Conservation (phyloP, 306 rosid genomes). For the Psophocarpus tetragonolobus region DNA sequence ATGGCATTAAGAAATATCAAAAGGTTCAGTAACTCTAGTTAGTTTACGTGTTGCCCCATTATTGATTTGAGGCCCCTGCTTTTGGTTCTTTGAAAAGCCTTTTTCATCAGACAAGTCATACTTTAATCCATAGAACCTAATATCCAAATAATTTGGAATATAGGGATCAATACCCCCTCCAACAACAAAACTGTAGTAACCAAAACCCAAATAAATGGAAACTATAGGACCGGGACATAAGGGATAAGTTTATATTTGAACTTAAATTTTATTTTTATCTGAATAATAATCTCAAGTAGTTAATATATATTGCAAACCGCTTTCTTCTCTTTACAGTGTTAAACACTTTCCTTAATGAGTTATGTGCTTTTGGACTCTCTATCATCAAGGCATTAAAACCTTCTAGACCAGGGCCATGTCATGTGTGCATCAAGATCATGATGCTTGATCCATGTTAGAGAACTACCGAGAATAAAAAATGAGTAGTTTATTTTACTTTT, state of each 20-base stretch:
- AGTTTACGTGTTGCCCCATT: neutral
- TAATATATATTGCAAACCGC: neutral
- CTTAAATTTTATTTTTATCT: neutral
- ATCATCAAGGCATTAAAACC: neutral
- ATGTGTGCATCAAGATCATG: neutral
- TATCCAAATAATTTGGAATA: neutral
- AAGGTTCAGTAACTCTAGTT: neutral
- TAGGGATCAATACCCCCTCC: neutral
- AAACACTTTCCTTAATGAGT: neutral
- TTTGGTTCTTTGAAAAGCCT: neutral
- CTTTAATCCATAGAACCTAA: neutral
- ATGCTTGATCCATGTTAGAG: neutral
- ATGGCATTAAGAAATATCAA: neutral
- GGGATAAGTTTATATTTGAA: neutral
- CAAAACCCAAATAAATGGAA: neutral
- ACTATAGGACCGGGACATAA: neutral
- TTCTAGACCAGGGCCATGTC: neutral
- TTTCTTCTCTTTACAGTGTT: neutral
- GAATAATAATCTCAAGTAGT: neutral
- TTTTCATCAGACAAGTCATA: neutral
- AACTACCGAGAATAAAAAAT: neutral
- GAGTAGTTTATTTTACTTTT: neutral
- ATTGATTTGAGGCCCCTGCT: neutral
- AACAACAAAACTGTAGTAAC: neutral
- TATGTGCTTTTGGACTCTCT: neutral